Base-by-base conservation (phyloP, 345 rosid genomes). In the Lepidium aucheri region DNA sequence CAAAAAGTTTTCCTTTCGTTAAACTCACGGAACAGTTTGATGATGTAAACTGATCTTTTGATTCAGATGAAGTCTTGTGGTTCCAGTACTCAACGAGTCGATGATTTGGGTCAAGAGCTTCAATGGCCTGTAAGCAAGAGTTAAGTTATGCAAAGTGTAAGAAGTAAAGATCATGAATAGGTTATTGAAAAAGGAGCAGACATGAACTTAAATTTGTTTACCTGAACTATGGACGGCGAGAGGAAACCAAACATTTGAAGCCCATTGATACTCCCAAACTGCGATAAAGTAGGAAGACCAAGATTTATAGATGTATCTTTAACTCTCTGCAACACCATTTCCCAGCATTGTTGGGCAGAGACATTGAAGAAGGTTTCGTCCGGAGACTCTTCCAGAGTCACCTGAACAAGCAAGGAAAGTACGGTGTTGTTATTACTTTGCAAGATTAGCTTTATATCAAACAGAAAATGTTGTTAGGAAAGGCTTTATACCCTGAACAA, bases 281-380 rank as follows among this genome's bases (percentile, higher is more conserved):
- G 69, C 46, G 80, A 74, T 38, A 58, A 41, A 26, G 70, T 68
- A 33, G 43, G 13, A 74, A 82, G 78, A 79, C 83, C 85, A 26
- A 78, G 76, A 47, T 7, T 72, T 18, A 39, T 20, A 13, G 53
- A 47, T 32, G 59, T 40, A 40, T 79, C 74, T 54, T 79, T 86
- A 36, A 86, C 70, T 57, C 71, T 71, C 62, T 77, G 83, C 53
- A 82, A 16, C 59, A 90, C 95, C 85, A 81, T 84, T 53, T 85
- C 96, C 98, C 98, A 93, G 81, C 98, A 90, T 70, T 81, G 83
- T 65, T 85, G 85, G 0, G 84, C 79, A 1, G 97, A 88, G 66
- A 78, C 68, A 70, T 78, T 75, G 30, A 76, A 73, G 69, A 86
- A 82, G 56, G 74, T 69, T 47, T 74, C 85, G 28, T 71, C 74